phyloP scores from a whole-genome alignment of 208 protist species.

The Trypanosoma platydactyli region DNA sequence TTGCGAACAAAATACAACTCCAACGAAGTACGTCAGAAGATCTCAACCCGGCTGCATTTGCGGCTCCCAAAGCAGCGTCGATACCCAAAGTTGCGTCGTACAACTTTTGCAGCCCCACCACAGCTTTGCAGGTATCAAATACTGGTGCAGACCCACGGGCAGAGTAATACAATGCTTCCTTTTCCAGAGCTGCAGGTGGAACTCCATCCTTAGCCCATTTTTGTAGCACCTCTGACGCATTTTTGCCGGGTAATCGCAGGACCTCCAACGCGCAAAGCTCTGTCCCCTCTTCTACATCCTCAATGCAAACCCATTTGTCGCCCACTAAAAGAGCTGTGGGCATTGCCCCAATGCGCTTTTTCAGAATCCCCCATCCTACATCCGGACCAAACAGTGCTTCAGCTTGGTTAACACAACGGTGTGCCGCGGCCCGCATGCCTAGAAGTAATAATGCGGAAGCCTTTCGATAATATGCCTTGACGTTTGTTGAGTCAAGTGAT shows the following conservation, averaged over 20 bases:
- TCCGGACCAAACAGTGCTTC: not conserved
- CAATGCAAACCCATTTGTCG: conserved; percentile 12
- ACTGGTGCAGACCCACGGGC: conserved; percentile 1
- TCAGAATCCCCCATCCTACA: conserved; percentile 5
- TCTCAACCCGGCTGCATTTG: no score
- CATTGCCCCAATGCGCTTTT: not conserved
- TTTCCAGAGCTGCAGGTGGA: conserved; percentile 5
- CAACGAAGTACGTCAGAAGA: conserved; percentile 13
- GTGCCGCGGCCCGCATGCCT: not conserved
- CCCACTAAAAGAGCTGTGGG: conserved; percentile 1
- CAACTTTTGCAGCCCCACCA: conserved; percentile 1
- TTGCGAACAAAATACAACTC: conserved; percentile 5
- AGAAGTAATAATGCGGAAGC: conserved; percentile 6
- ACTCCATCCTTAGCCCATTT: conserved; percentile 4
- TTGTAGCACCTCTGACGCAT: not conserved
- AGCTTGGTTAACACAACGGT: not conserved
- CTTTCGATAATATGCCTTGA: conserved; percentile 23
- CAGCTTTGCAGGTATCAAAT: not conserved
- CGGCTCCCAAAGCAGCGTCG: not conserved
- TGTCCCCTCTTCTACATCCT: conserved; percentile 1
- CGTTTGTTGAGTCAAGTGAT: conserved; percentile 13
- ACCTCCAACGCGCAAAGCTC: conserved; percentile 14
- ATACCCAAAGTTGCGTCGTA: not conserved
- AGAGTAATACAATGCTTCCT: conserved; percentile 11
- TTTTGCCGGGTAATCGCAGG: not conserved